Evolutionary conservation across 495 filamentous ascomycete genomes (phyloP).

Genomic region (Aspergillus indologenus): DNA sequence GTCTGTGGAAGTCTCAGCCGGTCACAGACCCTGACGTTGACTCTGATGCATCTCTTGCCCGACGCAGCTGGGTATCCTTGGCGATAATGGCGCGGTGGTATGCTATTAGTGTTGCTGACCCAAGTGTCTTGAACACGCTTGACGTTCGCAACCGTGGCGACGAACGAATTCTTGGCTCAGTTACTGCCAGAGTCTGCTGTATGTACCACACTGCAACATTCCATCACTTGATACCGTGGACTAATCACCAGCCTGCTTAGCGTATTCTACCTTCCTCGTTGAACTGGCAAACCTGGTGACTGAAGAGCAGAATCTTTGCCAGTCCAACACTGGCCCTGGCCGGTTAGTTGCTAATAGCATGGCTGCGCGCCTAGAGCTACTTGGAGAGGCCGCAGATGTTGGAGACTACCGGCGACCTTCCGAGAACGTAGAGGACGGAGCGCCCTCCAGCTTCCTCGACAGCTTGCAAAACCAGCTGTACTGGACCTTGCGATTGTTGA

Average conservation of each 20-base stretch:
- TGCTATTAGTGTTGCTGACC: constrained; percentile 64
- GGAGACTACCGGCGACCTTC: constrained; percentile 36
- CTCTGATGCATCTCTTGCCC: constrained; percentile 65
- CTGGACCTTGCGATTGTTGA: constrained; percentile 67
- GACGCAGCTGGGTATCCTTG: constrained; percentile 73
- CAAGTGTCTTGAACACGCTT: constrained; percentile 52
- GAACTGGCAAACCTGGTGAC: constrained; percentile 39
- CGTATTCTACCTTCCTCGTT: constrained; percentile 46
- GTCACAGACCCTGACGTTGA: constrained; percentile 53
- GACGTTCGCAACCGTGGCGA: constrained; percentile 58
- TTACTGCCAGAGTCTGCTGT: constrained; percentile 65
- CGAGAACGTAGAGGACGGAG: constrained; percentile 30
- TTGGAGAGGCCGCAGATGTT: constrained; percentile 26
- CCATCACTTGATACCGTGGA: constrained; percentile 14
- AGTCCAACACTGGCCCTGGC: constrained; percentile 39
- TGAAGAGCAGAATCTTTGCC: constrained; percentile 39
- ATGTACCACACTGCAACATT: constrained; percentile 33
- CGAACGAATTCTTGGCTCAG: constrained; percentile 60
- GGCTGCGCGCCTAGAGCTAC: constrained; percentile 39
- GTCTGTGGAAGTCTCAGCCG: constrained; percentile 37
- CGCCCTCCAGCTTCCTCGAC: constrained; percentile 34
- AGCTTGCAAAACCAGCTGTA: constrained; percentile 65
- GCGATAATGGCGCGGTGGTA: constrained; percentile 75
- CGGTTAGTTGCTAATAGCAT: constrained; percentile 39
- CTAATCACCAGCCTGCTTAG: constrained; percentile 14